These are phyloP conservation scores for Rhodamnia rubescens DNA, from an alignment of 345 rosid genomes.

Conservation along the genomic window DNA sequence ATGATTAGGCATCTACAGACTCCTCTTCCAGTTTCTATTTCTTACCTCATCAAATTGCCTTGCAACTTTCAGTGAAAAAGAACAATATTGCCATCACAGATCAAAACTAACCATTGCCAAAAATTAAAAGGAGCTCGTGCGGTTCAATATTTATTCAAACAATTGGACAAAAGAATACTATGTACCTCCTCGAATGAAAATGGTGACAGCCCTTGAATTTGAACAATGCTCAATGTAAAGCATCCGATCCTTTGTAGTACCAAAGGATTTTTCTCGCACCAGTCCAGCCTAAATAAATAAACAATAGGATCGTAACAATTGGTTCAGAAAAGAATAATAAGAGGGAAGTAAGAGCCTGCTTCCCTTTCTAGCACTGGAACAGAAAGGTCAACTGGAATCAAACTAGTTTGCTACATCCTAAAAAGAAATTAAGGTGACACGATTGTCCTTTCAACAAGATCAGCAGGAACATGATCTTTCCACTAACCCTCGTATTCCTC, in stretches of 20 bases:
- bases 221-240: constrained; percentile 73
- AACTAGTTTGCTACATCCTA: neutral
- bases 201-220: constrained; percentile 72
- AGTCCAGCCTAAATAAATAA: constrained; percentile 56
- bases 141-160: neutral
- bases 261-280: constrained; percentile 71
- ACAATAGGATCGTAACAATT: neutral
- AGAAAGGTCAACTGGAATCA: neutral
- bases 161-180: neutral
- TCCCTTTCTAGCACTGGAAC: neutral
- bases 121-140: neutral
- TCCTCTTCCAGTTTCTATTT: neutral
- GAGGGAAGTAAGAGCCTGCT: neutral
- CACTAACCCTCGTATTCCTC: neutral
- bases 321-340: neutral
- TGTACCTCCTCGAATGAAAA: constrained; percentile 91
- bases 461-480: neutral
- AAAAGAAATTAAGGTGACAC: neutral
- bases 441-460: neutral
- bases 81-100: neutral
- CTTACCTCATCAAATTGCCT: neutral
- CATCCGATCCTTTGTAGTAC: constrained; percentile 78
- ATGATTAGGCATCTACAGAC: neutral
- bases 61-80: neutral
- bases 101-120: neutral